Evolutionary conservation across 441 rosid genomes (phyloP), one percentile per base, ranked within the genome.

Genomic region (Erodium moschatum): DNA sequence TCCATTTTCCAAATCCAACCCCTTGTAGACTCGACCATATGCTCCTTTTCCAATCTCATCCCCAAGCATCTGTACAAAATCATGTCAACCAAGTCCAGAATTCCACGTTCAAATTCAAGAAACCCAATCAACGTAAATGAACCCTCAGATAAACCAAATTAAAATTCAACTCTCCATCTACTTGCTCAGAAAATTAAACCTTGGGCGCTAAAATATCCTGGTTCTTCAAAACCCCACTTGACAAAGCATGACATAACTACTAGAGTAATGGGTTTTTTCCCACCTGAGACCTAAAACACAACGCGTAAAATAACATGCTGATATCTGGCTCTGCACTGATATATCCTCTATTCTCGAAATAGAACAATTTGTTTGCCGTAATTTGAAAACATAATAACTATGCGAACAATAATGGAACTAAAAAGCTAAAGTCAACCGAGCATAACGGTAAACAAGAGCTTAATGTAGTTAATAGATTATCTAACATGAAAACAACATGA

Each of bases 31-130:
- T 69, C 99, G 91, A 73, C 91, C 97, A 83, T 89, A 91, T 33
- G 99, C 99, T 75, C 99, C 99, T 87, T 91, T 94, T 21, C 99
- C 99, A 56, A 94, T 90, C 78, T 94, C 99, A 81, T 94, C 99
- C 20, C 99, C 99, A 21, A 94, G 94, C 91, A 91, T 89, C 99
- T 94, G 73, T 68, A 63, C 67, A 64, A 78, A 65, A 75, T 42
- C 16, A 64, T 33, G 42, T 58, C 29, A 15, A 46, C 65, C 63
- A 72, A 66, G 33, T 24, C 21, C 69, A 29, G 15, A 29, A 67
- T 67, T 19, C 58, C 16, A 50, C 15, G 48, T 8, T 29, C 16
- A 8, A 21, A 19, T 20, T 61, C 44, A 67, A 15, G 20, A 16
- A 46, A 65, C 24, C 35, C 35, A 52, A 4, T 7, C 64, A 18